Base-by-base conservation (phyloP, 345 rosid genomes). In the Gossypium raimondii region DNA sequence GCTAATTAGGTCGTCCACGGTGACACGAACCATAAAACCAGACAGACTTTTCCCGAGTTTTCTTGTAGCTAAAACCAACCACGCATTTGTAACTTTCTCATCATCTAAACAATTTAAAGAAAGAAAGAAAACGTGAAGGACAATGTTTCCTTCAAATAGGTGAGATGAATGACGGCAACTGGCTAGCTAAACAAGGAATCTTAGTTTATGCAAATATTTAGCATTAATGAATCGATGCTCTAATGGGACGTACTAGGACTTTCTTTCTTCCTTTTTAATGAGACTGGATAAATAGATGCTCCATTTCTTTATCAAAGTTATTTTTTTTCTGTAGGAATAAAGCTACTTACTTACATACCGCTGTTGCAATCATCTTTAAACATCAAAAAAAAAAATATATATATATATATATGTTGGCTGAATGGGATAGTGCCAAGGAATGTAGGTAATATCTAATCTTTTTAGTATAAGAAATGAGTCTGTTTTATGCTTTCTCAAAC, bases 261-360 rank as follows among this genome's bases (percentile, higher is more conserved):
- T 47, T 29, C 11, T 55, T 18, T 20, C 41, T 34, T 34, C 1
- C 41, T 52, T 52, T 11, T 9, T 9, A 24, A 60, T 11, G 62
- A 41, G 68, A 24, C 41, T 29, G 24, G 25, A 75, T 41, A n/a
- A 7, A 48, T 48, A 77, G 63, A 71, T 71, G 61, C 80, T n/a
- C 53, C 73, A 43, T 58, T 45, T 38, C 20, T 22, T 12, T 51
- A 64, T 56, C 20, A 25, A 18, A 48, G 57, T 52, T 14, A 47
- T 44, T 48, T 59, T 22, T 7, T 45, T 5, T 0, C 4, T 17
- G 41, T 34, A n/a, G 73, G 57, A 63, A 63, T 53, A 74, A 74
- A 64, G 51, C 62, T 52, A 17, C n/a, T 14, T 14, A 18, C 8
- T 16, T 16, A 8, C 6, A 1, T 51, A 34, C 7, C 4, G 2